Base-by-base conservation (phyloP, 2,329 filamentous ascomycete species). In the Davidsoniella eucalypti region DNA sequence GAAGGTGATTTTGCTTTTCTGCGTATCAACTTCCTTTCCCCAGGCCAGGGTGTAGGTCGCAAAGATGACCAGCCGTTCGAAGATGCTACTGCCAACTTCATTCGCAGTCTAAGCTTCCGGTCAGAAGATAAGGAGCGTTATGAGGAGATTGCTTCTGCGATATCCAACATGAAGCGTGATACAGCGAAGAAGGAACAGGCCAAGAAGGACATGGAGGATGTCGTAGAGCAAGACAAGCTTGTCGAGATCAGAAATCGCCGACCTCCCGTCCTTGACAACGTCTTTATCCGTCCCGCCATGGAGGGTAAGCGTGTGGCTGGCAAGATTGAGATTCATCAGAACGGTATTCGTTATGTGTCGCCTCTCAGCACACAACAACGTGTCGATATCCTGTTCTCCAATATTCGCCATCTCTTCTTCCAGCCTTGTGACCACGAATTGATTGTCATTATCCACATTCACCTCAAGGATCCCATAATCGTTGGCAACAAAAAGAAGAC, bases 201-300 rank as follows among this genome's bases (percentile, higher is more conserved):
- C 66, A 95, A 96, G 78, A 98, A 98, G 69, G 90, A 98, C 58
- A 84, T 98, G 84, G 92, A 98, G 63, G 92, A 98, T 65, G 92
- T 98, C 18, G 88, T 98, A 5, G 92, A 96, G 66, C 92, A 98
- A 65, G 92, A 98, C 63, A 98, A 98, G 69, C 78, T 98, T 48
- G 72, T 93, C 57, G 88, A 95, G 62, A 88, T 96, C 57, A 76
- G 92, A 71, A 94, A 92, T 66, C 87, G 92, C 56, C 86, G 92
- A 52, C 92, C 92, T 33, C 78, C 84, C 57, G 83, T 90, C 54
- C 75, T 98, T 59, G 86, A 94, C 54, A 92, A 95, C 62, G 87
- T 98, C 58, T 98, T 90, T 64, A 85, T 98, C 57, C 85, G 92
- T 52, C 92, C 92, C 46, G 87, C 87, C 0, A 81, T 96, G 71